Evolutionary conservation across 192 early-diverging fungal species (phyloP), one percentile per base, ranked within the genome.

Genomic region (Tieghemiomyces parasiticus): DNA sequence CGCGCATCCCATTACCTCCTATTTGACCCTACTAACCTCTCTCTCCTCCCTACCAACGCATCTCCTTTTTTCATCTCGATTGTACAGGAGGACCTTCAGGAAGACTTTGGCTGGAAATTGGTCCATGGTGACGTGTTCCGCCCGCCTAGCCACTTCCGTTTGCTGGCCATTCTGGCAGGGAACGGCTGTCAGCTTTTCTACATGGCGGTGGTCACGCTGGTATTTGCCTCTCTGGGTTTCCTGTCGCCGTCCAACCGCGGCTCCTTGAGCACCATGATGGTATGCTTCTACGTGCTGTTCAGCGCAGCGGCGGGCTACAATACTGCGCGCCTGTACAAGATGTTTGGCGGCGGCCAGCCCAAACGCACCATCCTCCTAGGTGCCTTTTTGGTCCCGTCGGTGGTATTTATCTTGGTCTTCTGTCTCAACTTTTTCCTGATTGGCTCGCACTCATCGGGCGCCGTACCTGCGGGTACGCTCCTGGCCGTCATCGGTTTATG

Each of bases 61-160:
- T n/a, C n/a, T 46, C 28, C 30, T 9, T 35, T 69, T 64, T 35
- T 50, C 53, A 61, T 70, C n/a, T n/a, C n/a, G n/a, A n/a, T n/a
- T n/a, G n/a, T n/a, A n/a, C n/a, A n/a, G 55, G 83, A 89, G 60
- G 82, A 87, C 63, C 70, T 87, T 31, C 85, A 86, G 60, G 94
- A 97, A 60, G 94, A 97, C 60, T 94, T 88, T 81, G 94, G 94
- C 2, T 97, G 94, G 94, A 97, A 95, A 71, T 81, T 91, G 32
- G 89, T 97, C 6, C 94, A 97, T 56, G 91, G 91, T 32, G 94
- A 97, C 69, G 88, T 97, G n/a, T 97, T 97, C 74, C 84, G 94
- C n/a, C 67, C 90, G 26, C 91, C 94, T 2, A 63, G 76, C 29
- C 80, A 83, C 32, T 73, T 82, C 50, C 81, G 84, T 61, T 71